These are phyloP conservation scores for Diaporthe australafricana DNA, from an alignment of 2,329 filamentous ascomycete genomes.

Conservation along the genomic window DNA sequence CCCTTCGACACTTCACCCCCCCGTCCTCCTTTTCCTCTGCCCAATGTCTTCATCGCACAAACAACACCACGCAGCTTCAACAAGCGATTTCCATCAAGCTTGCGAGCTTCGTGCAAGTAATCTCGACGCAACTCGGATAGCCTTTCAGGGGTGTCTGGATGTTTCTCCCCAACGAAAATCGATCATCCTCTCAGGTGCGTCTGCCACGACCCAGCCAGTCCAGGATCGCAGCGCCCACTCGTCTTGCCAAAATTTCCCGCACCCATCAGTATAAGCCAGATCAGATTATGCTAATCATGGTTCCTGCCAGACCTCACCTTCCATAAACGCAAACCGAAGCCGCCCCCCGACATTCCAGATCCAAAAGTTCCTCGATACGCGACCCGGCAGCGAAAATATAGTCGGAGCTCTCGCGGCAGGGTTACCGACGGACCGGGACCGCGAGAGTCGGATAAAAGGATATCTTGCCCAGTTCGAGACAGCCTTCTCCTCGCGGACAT, in stretches of 20 bases:
- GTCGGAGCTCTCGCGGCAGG: not conserved
- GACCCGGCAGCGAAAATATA: not conserved
- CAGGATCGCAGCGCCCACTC: not conserved
- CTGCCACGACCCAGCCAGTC: not conserved
- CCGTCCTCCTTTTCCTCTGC: not conserved
- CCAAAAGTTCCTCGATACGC: conserved; percentile 12
- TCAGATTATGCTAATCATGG: not conserved
- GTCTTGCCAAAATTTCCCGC: no score
- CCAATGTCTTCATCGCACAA: not conserved
- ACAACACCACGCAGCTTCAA: not conserved
- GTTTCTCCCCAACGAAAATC: conserved; percentile 5
- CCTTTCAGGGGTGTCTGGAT: conserved; percentile 11
- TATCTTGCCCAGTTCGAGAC: conserved; percentile 17
- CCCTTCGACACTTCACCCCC: not conserved
- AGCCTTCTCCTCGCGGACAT: not conserved
- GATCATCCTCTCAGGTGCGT: conserved; percentile 1
- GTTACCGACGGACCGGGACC: conserved; percentile 4
- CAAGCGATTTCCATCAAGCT: not conserved
- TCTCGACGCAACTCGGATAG: not conserved
- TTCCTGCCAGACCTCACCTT: not conserved
- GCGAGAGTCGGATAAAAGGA: not conserved
- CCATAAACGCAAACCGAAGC: not conserved
- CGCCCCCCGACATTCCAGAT: conserved; percentile 9
- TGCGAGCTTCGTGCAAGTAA: not conserved
- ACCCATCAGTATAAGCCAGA: not conserved